Conservation (phyloP, 2,329 filamentous ascomycete genomes). For the Exutisphaerella laricina region DNA sequence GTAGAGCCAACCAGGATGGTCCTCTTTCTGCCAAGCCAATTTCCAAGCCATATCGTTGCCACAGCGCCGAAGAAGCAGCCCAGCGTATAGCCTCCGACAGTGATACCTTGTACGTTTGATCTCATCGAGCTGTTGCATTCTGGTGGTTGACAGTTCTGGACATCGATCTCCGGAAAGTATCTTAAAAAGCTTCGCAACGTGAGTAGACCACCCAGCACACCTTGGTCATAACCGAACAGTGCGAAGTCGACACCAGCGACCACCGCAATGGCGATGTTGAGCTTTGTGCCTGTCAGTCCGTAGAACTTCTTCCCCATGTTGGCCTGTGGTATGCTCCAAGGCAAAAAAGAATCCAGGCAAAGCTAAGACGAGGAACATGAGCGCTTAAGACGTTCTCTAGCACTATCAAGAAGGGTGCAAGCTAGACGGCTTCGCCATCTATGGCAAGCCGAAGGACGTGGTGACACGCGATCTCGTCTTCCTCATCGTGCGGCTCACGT, state of each 20-base stretch:
- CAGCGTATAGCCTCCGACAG: conserved; percentile 25
- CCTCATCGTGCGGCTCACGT: conserved; percentile 1
- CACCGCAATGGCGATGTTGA: conserved; percentile 41
- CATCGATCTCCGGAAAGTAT: conserved; percentile 35
- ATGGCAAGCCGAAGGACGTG: background rate
- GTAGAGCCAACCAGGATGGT: conserved; percentile 55
- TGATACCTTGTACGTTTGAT: conserved; percentile 39
- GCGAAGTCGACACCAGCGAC: conserved; percentile 41
- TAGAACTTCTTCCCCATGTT: conserved; percentile 31
- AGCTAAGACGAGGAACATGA: background rate
- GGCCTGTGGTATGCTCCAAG: background rate
- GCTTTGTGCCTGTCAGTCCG: conserved; percentile 38
- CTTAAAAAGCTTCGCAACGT: conserved; percentile 37
- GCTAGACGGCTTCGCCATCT: background rate
- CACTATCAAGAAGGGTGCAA: background rate
- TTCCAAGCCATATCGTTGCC: conserved; percentile 47
- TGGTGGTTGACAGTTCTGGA: conserved; percentile 14
- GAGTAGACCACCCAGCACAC: conserved; percentile 42
- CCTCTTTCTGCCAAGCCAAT: conserved; percentile 52
- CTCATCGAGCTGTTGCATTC: conserved; percentile 7
- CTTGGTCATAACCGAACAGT: conserved; percentile 26
- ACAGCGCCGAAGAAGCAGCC: conserved; percentile 18
- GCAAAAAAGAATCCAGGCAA: background rate
- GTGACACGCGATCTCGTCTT: no score
- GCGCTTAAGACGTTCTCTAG: background rate